phyloP scores from a whole-genome alignment of 2,329 filamentous ascomycete species.

The Fusarium sambucinum region DNA sequence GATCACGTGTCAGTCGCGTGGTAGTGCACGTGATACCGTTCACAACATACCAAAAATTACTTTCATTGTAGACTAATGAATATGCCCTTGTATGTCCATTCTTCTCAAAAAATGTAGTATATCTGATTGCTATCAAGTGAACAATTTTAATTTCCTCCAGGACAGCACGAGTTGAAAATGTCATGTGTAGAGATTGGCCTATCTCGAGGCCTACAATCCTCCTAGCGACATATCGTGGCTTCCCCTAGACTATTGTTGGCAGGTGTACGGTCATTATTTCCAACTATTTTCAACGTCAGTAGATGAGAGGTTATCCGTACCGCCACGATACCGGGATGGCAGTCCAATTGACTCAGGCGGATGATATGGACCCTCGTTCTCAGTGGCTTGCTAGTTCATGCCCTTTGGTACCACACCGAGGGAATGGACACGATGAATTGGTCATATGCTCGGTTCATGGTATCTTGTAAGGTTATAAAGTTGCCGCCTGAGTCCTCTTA shows the following conservation, averaged over 20 bases:
- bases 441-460: background rate
- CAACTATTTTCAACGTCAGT: background rate
- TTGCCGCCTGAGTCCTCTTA: background rate
- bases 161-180: background rate
- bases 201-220: background rate
- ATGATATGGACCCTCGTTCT: background rate
- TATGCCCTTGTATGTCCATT: too few relatives aligned
- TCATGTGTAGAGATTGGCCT: background rate
- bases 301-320: background rate
- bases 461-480: background rate
- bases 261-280: background rate
- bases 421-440: background rate
- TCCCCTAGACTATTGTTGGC: background rate
- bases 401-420: background rate
- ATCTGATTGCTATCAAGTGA: too few relatives aligned
- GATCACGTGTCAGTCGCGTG: too few relatives aligned
- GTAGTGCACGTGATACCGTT: too few relatives aligned
- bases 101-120: too few relatives aligned
- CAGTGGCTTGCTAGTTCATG: background rate
- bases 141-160: background rate
- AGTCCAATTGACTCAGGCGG: background rate
- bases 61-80: too few relatives aligned
- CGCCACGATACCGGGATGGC: background rate
- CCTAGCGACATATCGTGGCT: background rate
- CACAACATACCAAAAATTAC: too few relatives aligned